Evolutionary conservation across 208 protist genomes (phyloP), one percentile per base, ranked within the genome.

Genomic region (Strigomonas culicis): DNA sequence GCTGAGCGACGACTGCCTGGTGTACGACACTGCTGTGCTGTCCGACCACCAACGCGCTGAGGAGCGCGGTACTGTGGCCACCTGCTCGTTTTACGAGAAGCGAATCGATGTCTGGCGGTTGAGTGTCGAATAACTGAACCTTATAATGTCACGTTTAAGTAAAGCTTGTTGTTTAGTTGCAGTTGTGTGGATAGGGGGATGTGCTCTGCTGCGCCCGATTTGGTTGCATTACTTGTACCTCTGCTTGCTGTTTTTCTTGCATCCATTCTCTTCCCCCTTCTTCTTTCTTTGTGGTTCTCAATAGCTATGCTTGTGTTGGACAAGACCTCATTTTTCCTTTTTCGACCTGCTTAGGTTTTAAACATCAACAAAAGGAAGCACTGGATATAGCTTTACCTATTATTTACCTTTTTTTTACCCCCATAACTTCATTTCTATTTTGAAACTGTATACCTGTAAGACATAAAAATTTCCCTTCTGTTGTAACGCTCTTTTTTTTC

Each of bases 61-160:
- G 49, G 62, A 41, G 28, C 64, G 6, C 17, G 24, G 56, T 11
- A 49, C 63, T 11, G 68, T 92, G 32, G 81, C 79, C 31, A 84
- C 86, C 7, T 82, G 79, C 57, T 89, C 87, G 19, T 95, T 95
- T 66, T 95, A 95, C 62, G 88, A 92, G 31, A 79, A 76, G 62
- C 62, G 62, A 17, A 74, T 92, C 51, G 77, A 81, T 52, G 7
- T 87, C 15, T 94, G 88, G 88, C 47, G 65, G 7, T 57, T 90
- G 34, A 39, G n/a, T 36, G 31, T 51, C 10, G 21, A 56, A 44
- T 44, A 15, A 44, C 11, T 57, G 4, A 36, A 52, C 46, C 34
- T 13, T 43, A 60, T 36, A 32, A 22, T 60, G 61, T 66, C 21
- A 24, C 41, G 17, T 22, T 65, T 46, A 46, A 46, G 13, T 10